Base-by-base conservation (phyloP, 768 basidiomycete genomes). In the Xanthoconium purpureum region DNA sequence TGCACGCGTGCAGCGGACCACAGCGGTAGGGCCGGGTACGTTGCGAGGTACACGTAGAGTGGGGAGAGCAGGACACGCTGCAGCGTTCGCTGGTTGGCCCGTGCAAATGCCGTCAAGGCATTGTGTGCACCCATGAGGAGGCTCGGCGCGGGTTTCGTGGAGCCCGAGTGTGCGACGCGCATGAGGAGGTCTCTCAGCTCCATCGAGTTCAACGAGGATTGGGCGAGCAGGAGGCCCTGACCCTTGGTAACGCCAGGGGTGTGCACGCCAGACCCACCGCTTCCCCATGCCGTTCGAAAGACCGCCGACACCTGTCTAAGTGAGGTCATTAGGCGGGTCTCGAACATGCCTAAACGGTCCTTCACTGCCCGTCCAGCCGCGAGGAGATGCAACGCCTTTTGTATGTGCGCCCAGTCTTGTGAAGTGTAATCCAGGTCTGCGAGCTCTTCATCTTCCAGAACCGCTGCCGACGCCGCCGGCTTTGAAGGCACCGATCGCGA, bases 371-470 rank as follows among this genome's bases (percentile, higher is more conserved):
- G 83, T 29, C 87, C 88, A 35, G 90, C 84, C n/a, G 89, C 85
- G 39, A 98, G 81, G 38, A 95, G 78, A 66, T 93, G 91, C 14
- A 98, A 72, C 3, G 84, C 85, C 12, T 84, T 72, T 70, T 97
- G 95, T 55, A 98, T 93, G 30, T 84, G 79, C 3, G 84, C 80
- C 92, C 94, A 97, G 71, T 98, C 95, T 54, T 92, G 85, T 5
- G 86, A 75, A 3, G 89, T 87, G 65, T 97, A 98, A 72, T 98
- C 91, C 57, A 91, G 73, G 65, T 88, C 88, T 0, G 84, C 83
- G 36, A 94, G 76, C 48, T 93, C 92, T 52, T 81, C 81, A 33
- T 76, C 80, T 3, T 69, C 68, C 15, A 52, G 42, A 7, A 56
- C 29, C 40, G n/a, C 46, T 5, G n/a, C 47, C 5, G 69, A 69